Evolutionary conservation across 2,329 filamentous ascomycete genomes (phyloP), one percentile per base, ranked within the genome.

Genomic region (Pseudocercospora pini-densiflorae): DNA sequence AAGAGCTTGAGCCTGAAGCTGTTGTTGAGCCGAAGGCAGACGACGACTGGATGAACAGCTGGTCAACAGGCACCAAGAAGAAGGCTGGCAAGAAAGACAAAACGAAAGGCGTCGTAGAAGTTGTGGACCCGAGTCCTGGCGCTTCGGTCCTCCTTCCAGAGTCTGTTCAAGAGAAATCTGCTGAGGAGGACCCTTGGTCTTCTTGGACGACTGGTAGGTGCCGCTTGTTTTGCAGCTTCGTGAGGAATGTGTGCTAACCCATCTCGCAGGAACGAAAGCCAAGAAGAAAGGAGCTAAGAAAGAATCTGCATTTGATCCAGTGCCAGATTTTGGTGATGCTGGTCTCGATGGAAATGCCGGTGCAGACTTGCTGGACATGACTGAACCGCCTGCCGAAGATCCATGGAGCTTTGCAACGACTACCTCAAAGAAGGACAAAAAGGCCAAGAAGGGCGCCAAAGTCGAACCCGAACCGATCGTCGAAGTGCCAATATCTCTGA

Each of bases 221-320:
- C 23, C 36, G 23, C 6, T 21, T 62, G 27, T 61, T 49, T 51
- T 57, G 59, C 59, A 19, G 14, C 21, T 45, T 55, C 21, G n/a
- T 59, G 12, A 29, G 59, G 47, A 60, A 60, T 49, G 59, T 57
- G 10, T 43, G 24, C 59, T 65, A 55, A 68, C 23, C 55, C 8
- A 64, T 27, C 78, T 77, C 59, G 76, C 79, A 27, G 80, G 81
- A 10, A 87, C 87, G 73, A 87, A 87, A 68, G 74, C 80, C 55
- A 87, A 87, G 78, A 85, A 85, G 73, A 87, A 87, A 75, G 78
- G 79, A 51, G 86, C 83, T 73, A 87, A 86, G 72, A 72, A 71
- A 54, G 65, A 59, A 40, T 63, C 55, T 21, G 54, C 64, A n/a
- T 57, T 63, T 36, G 69, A 67, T 24, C 65, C 63, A 14, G 64